Evolutionary conservation across 768 basidiomycete species (phyloP).

Genomic region (Agrocybe pediades): DNA sequence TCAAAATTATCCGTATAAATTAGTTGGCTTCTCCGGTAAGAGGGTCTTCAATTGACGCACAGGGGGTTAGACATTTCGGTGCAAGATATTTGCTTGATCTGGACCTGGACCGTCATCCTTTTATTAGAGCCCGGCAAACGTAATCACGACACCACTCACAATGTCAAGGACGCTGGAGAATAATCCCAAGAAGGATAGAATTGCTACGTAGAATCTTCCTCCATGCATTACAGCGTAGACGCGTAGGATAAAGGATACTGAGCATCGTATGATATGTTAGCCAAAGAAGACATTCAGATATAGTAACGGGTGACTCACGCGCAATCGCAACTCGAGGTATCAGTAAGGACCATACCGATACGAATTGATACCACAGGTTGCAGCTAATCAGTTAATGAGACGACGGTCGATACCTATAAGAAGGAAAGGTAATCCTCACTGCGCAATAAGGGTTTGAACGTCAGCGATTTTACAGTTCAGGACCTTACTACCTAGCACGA

Average conservation of each 20-base stretch:
- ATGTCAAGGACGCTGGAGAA: not conserved
- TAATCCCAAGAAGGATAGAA: not conserved
- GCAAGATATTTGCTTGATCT: not conserved
- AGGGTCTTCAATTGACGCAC: no score
- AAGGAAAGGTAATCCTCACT: not conserved
- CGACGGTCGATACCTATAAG: not conserved
- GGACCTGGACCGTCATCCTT: not conserved
- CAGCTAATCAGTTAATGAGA: not conserved
- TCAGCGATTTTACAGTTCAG: no score
- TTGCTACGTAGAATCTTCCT: not conserved
- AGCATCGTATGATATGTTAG: not conserved
- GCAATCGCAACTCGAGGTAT: not conserved
- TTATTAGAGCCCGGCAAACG: no score
- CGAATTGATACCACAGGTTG: not conserved
- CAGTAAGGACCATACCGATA: not conserved
- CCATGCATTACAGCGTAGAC: not conserved
- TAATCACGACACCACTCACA: not conserved
- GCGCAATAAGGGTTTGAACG: not conserved
- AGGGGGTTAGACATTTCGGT: no score
- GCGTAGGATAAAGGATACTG: not conserved
- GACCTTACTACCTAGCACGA: no score
- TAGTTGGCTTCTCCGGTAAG: no score
- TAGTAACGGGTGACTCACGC: not conserved
- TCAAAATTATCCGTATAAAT: no score
- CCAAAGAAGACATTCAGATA: not conserved